A percentile compares a stretch with the other conserved stretches of the same genome.
Conservation (phyloP, 352 stramenopile genomes). For the Globisporangium carolinianum region DNA sequence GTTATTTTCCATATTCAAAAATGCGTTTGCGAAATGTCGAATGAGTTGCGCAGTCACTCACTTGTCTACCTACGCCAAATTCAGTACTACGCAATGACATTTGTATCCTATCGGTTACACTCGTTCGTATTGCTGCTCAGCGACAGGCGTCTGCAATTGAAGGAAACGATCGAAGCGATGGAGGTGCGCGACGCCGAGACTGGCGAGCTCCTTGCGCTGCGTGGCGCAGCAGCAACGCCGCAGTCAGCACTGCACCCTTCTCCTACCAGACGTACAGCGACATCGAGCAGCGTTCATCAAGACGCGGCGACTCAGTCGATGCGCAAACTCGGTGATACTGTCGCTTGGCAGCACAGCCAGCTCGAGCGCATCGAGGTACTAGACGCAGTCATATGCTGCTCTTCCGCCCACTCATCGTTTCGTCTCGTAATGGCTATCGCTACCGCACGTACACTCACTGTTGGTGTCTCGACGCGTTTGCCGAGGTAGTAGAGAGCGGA, state of each 20-base stretch:
- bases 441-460: background rate
- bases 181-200: constrained; percentile 60
- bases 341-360: constrained; percentile 51
- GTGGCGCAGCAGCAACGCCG: background rate
- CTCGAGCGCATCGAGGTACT: constrained; percentile 38
- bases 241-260: background rate
- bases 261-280: background rate
- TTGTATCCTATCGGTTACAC: too few species aligned
- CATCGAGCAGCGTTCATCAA: constrained; percentile 7
- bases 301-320: constrained; percentile 56
- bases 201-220: constrained; percentile 39
- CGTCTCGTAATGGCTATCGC: too few species aligned
- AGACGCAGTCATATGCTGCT: background rate
- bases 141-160: too few species aligned
- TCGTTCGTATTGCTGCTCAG: too few species aligned
- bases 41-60: too few species aligned
- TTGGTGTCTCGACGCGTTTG: background rate
- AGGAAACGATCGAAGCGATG: constrained; percentile 1
- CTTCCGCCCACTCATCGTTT: background rate
- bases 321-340: constrained; percentile 31
- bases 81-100: too few species aligned
- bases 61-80: too few species aligned
- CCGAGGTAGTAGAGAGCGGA: constrained; percentile 35
- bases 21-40: too few species aligned
- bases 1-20: too few species aligned